Evolutionary conservation across 192 early-diverging fungal species (phyloP).

Genomic region (Backusella parvicylindrica): DNA sequence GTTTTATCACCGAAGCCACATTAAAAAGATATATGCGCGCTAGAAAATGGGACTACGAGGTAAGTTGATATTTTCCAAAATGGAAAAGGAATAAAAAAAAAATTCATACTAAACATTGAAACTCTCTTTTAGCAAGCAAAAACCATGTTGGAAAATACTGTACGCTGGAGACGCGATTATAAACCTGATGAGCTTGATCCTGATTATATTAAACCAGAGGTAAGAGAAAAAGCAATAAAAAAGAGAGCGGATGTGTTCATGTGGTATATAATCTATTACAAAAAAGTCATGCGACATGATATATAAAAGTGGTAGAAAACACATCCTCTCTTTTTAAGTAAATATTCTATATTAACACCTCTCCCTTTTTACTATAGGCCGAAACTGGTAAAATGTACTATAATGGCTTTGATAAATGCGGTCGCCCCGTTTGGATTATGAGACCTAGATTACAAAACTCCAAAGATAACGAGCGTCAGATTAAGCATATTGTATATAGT

Average conservation of each 20-base stretch:
- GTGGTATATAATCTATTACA: background rate
- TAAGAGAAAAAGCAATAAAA: constrained; percentile 2
- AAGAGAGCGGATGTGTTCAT: background rate
- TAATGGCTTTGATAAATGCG: constrained; percentile 76
- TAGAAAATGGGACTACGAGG: constrained; percentile 39
- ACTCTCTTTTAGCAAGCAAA: constrained; percentile 41
- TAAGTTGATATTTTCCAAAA: background rate
- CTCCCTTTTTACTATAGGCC: constrained; percentile 27
- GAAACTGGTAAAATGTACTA: constrained; percentile 82
- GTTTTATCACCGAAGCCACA: constrained; percentile 32
- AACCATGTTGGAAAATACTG: constrained; percentile 64
- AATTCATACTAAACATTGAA: background rate
- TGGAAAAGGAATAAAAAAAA: background rate
- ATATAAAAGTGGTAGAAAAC: background rate
- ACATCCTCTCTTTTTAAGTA: background rate
- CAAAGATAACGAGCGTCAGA: constrained; percentile 64
- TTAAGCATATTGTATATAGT: constrained; percentile 79
- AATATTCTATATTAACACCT: background rate
- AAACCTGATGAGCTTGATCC: constrained; percentile 66
- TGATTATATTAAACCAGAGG: constrained; percentile 74
- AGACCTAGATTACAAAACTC: constrained; percentile 80
- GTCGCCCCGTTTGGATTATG: constrained; percentile 76
- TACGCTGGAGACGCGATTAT: constrained; percentile 77
- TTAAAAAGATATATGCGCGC: constrained; percentile 38
- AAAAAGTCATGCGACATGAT: constrained; percentile 3